A percentile compares a stretch with the other conserved stretches of the same genome.
These are phyloP conservation scores for Camellia oleifera DNA, from an alignment of 179 eudicot species.

Conservation along the genomic window DNA sequence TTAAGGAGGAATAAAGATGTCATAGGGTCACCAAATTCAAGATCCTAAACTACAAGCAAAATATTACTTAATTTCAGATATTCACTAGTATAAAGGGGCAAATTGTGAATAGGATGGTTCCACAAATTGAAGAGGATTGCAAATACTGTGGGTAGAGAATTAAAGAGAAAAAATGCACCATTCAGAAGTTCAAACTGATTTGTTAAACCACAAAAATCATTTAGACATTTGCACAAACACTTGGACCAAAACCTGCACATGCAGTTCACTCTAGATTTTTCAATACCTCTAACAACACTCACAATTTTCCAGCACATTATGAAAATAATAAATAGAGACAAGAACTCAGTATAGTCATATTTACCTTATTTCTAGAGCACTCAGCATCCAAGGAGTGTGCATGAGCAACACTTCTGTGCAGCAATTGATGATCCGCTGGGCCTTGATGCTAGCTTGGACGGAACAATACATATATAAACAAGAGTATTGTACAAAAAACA, in stretches of 20 bases:
- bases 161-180: not conserved
- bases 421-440: not conserved
- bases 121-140: not conserved
- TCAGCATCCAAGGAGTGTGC: too few species aligned
- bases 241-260: not conserved
- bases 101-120: too few species aligned
- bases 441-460: not conserved
- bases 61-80: not conserved
- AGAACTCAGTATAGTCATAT: not conserved
- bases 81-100: not conserved
- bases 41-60: not conserved
- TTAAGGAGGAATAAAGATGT: too few species aligned
- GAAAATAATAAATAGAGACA: not conserved
- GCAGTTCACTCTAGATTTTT: not conserved
- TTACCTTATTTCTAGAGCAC: too few species aligned
- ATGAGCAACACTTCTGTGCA: too few species aligned
- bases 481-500: too few species aligned
- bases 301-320: not conserved
- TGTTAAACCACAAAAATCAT: not conserved
- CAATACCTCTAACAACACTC: not conserved
- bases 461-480: not conserved
- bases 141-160: not conserved
- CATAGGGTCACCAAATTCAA: too few species aligned
- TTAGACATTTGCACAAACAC: not conserved
- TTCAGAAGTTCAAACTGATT: not conserved